phyloP scores from a whole-genome alignment of 441 rosid species.

The Populus hybrid region DNA sequence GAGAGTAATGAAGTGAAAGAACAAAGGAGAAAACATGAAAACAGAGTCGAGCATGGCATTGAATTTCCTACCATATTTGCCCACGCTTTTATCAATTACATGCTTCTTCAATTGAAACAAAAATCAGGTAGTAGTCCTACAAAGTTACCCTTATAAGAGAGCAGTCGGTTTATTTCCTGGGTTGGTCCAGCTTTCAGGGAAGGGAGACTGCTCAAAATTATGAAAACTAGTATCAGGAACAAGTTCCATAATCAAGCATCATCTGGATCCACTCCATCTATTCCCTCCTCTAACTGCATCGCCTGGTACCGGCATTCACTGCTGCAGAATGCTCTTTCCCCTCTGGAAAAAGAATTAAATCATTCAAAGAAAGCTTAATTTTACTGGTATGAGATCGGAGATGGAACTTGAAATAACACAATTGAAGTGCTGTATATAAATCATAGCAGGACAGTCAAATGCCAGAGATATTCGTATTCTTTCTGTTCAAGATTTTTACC shows the following conservation, averaged over 20 bases:
- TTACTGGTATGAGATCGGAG: neutral
- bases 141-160: conserved; percentile 1
- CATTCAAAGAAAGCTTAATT: neutral
- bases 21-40: neutral
- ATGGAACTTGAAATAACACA: neutral
- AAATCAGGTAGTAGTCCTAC: conserved; percentile 3
- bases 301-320: conserved; percentile 65
- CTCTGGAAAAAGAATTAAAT: conserved; percentile 35
- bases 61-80: conserved; percentile 4
- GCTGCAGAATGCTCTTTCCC: conserved; percentile 95
- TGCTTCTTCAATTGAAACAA: neutral
- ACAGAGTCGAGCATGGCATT: conserved; percentile 4
- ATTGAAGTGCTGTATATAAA: neutral
- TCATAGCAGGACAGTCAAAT: neutral
- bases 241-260: conserved; percentile 22
- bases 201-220: neutral
- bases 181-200: neutral
- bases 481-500: neutral
- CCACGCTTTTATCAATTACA: conserved; percentile 2
- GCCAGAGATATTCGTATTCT: neutral
- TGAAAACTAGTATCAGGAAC: conserved; percentile 7
- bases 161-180: conserved; percentile 6
- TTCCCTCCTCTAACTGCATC: conserved; percentile 52
- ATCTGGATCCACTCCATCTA: conserved; percentile 28
- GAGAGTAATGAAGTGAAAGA: neutral